phyloP scores from a whole-genome alignment of 1,284 basidiomycete genomes.

The Neotropicomus parvogracilis region DNA sequence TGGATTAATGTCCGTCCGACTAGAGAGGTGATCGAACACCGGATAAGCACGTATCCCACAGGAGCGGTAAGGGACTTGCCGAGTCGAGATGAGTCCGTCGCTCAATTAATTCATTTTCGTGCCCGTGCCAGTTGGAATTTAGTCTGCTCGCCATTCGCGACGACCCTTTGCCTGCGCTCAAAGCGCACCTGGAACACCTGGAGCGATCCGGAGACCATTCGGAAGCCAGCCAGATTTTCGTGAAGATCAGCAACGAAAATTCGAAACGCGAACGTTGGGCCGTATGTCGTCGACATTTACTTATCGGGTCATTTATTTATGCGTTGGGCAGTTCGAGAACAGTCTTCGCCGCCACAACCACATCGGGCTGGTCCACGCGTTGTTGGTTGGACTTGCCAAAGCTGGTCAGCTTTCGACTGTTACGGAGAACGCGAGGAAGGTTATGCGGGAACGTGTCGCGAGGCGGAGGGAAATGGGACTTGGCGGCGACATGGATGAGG shows the following conservation, averaged over 20 bases:
- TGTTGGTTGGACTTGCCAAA: constrained; percentile 67
- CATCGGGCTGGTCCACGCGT: constrained; percentile 70
- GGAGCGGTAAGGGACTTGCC: constrained; percentile 61
- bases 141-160: constrained; percentile 83
- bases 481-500: constrained; percentile 29
- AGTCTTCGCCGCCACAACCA: constrained; percentile 79
- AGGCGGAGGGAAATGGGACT: constrained; percentile 29
- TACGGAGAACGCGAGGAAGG: constrained; percentile 39
- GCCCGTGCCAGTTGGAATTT: constrained; percentile 71
- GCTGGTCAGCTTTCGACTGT: constrained; percentile 52
- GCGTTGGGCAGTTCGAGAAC: constrained; percentile 68
- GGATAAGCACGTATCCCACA: constrained; percentile 84
- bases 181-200: constrained; percentile 49
- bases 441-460: constrained; percentile 32
- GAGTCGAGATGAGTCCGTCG: not conserved
- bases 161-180: constrained; percentile 69
- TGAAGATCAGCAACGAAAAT: constrained; percentile 71
- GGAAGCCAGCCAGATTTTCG: constrained; percentile 51
- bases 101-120: constrained; percentile 9
- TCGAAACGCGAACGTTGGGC: constrained; percentile 78
- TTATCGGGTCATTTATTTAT: not conserved
- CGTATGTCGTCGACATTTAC: constrained; percentile 45
- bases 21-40: constrained; percentile 77
- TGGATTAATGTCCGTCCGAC: constrained; percentile 14
- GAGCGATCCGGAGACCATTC: constrained; percentile 46